Base-by-base conservation (phyloP, 169 alveolate species). In the Plasmodium gonderi region DNA sequence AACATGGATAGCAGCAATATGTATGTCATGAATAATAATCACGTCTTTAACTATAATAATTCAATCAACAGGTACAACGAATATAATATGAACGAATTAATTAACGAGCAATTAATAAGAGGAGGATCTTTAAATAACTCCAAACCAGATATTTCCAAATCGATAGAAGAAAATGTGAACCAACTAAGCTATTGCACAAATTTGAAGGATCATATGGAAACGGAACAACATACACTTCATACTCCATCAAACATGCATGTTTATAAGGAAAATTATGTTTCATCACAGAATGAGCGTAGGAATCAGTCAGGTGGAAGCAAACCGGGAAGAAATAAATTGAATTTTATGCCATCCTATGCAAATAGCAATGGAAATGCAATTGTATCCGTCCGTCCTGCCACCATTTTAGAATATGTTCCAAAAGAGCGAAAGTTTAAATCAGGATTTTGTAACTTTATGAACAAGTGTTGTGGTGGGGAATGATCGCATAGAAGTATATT, bases 381-480 rank as follows among this genome's bases (percentile, higher is more conserved):
- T 87, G 93, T 87, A 51, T 87, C 93, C 26, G 89, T 87, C 26
- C 85, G 93, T 5, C 93, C 93, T 23, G 93, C 93, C 65, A 87
- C 93, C 44, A 87, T 87, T 60, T 60, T 87, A 65, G 93, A 87
- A 38, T 87, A 74, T 42, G 42, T 38, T n/a, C 93, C 93, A 12
- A 87, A 87, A 38, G 60, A 20, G 20, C 65, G 79, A 78, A 87
- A 87, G 67, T 26, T 29, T 29, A 87, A 76, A 78, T 26, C 80
- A 42, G 23, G 74, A 40, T 38, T 87, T 31, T 87, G 93, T 64
- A 75, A 44, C 67, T 51, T 87, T 45, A 54, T 87, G 44, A 87
- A 87, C 44, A 87, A 65, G 26, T 87, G 93, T n/a, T 87, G 93
- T 36, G 89, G 93, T 29, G 79, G 67, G 20, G 83, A 76, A 31